Evolutionary conservation across 306 rosid genomes (phyloP).

Genomic region (Vigna mungo): DNA sequence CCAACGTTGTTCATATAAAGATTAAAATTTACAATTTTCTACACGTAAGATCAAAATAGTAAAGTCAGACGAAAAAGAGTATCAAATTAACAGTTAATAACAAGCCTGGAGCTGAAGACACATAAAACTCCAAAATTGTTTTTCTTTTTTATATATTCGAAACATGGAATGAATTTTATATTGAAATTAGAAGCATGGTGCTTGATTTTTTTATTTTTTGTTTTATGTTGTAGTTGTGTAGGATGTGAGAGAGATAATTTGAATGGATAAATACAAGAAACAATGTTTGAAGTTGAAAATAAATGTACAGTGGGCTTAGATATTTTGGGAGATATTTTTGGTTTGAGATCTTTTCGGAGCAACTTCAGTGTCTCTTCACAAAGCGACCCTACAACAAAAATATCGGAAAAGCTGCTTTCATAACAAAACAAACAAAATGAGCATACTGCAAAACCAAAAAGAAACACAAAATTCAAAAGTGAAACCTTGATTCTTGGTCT

Average conservation of each 20-base stretch:
- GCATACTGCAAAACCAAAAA: conserved; percentile 5
- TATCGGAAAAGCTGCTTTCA: conserved; percentile 44
- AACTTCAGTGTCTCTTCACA: conserved; percentile 70
- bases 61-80: neutral
- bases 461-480: neutral
- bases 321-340: conserved; percentile 59
- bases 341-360: conserved; percentile 30
- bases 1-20: neutral
- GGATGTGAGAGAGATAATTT: conserved; percentile 24
- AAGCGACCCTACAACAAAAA: conserved; percentile 81
- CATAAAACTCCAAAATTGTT: neutral
- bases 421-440: conserved; percentile 33
- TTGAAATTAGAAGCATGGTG: neutral
- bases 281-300: conserved; percentile 17
- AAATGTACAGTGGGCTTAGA: conserved; percentile 39
- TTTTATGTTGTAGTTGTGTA: neutral
- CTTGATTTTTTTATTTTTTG: neutral
- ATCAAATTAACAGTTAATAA: neutral
- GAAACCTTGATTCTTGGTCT: conserved; percentile 88
- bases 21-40: neutral
- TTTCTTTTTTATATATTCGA: too few species aligned
- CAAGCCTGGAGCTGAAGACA: neutral
- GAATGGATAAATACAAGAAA: conserved; percentile 34
- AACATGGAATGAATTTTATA: conserved; percentile 18
- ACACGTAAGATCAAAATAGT: neutral